Evolutionary conservation across 768 basidiomycete species (phyloP).

Genomic region (Lyophyllum shimeji): DNA sequence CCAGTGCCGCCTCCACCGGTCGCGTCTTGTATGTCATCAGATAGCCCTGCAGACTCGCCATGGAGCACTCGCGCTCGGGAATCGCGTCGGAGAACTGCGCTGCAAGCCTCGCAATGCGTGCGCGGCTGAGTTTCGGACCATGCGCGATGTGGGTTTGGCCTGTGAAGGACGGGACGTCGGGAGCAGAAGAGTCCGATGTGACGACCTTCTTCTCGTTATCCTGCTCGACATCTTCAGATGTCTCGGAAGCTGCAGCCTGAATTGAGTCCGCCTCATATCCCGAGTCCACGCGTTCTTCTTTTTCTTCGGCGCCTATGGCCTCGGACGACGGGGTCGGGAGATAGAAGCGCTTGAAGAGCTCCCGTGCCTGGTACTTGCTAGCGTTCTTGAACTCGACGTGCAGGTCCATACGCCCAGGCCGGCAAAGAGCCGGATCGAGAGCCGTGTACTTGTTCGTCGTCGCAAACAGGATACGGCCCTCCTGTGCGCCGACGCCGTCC

Average conservation of each 20-base stretch:
- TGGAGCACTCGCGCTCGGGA: conserved; percentile 33
- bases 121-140: conserved; percentile 32
- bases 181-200: not conserved
- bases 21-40: conserved; percentile 61
- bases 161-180: conserved; percentile 10
- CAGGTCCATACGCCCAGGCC: conserved; percentile 69
- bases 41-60: conserved; percentile 41
- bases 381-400: conserved; percentile 66
- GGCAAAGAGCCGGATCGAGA: conserved; percentile 63
- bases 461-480: conserved; percentile 71
- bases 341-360: conserved; percentile 63
- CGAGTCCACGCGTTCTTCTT: not conserved
- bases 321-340: conserved; percentile 29
- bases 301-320: conserved; percentile 2
- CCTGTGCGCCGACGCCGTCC: conserved; percentile 67
- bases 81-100: conserved; percentile 47
- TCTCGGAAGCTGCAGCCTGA: not conserved
- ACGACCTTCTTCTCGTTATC: not conserved
- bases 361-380: conserved; percentile 53
- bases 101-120: conserved; percentile 40
- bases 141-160: conserved; percentile 26
- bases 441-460: conserved; percentile 63
- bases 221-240: not conserved
- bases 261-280: conserved; percentile 10
- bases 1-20: conserved; percentile 47